Percentiles rank a stretch among this genome's conserved stretches.
Evolutionary conservation across 2,329 filamentous ascomycete genomes (phyloP).

Genomic region (Penicillium sp.): DNA sequence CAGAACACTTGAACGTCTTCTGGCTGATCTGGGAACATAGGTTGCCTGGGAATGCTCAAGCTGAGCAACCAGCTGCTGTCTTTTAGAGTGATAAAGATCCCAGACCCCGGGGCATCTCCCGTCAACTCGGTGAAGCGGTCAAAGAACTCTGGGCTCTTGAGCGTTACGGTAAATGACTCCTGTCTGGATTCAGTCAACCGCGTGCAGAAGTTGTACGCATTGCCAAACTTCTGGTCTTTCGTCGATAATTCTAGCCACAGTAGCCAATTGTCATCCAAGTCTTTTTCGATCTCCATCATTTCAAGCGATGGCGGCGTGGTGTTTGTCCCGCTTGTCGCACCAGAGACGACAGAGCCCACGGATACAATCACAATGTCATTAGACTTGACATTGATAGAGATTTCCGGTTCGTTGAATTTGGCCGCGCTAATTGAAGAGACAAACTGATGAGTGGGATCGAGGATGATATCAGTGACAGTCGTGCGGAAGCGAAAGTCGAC

Average conservation of each 20-base stretch:
- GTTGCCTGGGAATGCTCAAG: slow-evolving; percentile 43
- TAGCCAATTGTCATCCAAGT: slow-evolving; percentile 42
- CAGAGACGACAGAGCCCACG: slow-evolving; percentile 40
- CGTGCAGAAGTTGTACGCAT: slow-evolving; percentile 43
- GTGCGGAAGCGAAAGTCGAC: slow-evolving; percentile 30
- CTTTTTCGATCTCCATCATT: slow-evolving; percentile 23
- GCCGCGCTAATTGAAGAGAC: too few relatives aligned
- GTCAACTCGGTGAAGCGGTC: slow-evolving; percentile 25
- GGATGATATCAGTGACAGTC: slow-evolving; percentile 26
- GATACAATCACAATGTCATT: slow-evolving; percentile 43
- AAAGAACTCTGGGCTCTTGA: slow-evolving; percentile 34
- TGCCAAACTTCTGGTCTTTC: slow-evolving; percentile 37
- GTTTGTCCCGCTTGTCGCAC: slow-evolving; percentile 36
- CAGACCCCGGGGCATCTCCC: neutral
- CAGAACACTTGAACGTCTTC: slow-evolving; percentile 37
- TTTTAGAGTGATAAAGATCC: slow-evolving; percentile 38
- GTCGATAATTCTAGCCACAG: slow-evolving; percentile 43
- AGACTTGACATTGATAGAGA: slow-evolving; percentile 19
- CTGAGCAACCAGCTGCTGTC: slow-evolving; percentile 44
- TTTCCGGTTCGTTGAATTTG: neutral
- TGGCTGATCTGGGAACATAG: slow-evolving; percentile 42
- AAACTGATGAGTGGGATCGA: slow-evolving; percentile 2
- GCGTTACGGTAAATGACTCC: slow-evolving; percentile 44
- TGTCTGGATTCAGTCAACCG: slow-evolving; percentile 37
- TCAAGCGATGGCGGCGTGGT: slow-evolving; percentile 25